Percentiles rank a stretch among this genome's conserved stretches.
Conservation (phyloP, 2,329 filamentous ascomycete genomes). For the Arachnopeziza araneosa region DNA sequence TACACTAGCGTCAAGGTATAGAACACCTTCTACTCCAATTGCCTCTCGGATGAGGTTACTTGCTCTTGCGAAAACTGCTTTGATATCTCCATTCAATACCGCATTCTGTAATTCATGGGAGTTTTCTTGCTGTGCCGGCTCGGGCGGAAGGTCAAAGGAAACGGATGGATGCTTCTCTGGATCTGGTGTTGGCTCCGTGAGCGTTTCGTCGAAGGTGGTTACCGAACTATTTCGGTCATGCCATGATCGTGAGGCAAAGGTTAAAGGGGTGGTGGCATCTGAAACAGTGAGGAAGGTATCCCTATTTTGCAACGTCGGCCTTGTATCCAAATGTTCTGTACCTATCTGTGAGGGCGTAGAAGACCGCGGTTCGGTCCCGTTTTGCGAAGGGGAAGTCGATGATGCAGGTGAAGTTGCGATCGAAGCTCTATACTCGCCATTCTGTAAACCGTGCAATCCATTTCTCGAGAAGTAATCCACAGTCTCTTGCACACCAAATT, state of each 20-base stretch:
- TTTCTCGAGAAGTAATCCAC: slow-evolving; percentile 19
- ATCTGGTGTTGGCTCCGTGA: slow-evolving; percentile 14
- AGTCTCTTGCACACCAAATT: slow-evolving; percentile 28
- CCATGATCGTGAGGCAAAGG: neutral
- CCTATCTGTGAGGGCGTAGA: slow-evolving; percentile 3
- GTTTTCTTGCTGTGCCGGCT: slow-evolving; percentile 7
- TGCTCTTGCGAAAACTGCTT: slow-evolving; percentile 24
- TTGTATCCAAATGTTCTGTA: neutral
- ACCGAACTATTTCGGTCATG: slow-evolving; percentile 13
- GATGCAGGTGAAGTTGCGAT: slow-evolving; percentile 15
- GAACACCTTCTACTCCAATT: slow-evolving; percentile 26
- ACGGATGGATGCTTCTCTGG: slow-evolving; percentile 16
- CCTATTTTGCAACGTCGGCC: slow-evolving; percentile 5
- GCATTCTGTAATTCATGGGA: slow-evolving; percentile 24
- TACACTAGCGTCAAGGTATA: slow-evolving; percentile 29
- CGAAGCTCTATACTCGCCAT: slow-evolving; percentile 16
- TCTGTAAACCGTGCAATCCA: slow-evolving; percentile 19
- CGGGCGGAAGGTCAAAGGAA: slow-evolving; percentile 20
- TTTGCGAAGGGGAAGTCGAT: neutral
- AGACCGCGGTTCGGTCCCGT: neutral
- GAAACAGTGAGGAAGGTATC: slow-evolving; percentile 11
- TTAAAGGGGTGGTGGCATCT: slow-evolving; percentile 1
- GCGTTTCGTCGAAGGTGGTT: slow-evolving; percentile 18
- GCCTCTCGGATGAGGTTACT: slow-evolving; percentile 30
- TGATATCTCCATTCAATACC: slow-evolving; percentile 24